Percentiles rank a stretch among this genome's conserved stretches.
These are phyloP conservation scores for Clavariopsis aquatica DNA, from an alignment of 495 filamentous ascomycete species.

Conservation along the genomic window DNA sequence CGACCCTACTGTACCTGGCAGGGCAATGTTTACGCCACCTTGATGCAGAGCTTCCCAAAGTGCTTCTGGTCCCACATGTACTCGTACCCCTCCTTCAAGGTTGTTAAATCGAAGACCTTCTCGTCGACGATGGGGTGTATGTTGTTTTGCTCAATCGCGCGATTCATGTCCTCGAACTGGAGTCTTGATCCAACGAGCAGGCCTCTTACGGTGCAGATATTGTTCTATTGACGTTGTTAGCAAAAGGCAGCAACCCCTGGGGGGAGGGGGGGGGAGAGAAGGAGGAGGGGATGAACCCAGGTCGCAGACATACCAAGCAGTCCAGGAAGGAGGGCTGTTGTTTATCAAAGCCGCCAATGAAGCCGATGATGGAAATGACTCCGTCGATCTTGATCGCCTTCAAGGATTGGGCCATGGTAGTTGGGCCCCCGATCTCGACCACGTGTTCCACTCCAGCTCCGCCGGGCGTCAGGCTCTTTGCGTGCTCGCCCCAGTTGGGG, in stretches of 20 bases:
- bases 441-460: conserved; percentile 60
- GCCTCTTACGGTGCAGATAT: conserved; percentile 46
- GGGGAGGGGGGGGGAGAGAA: no score
- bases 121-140: conserved; percentile 47
- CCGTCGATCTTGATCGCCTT: conserved; percentile 48
- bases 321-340: conserved; percentile 45
- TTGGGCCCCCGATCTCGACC: conserved; percentile 48
- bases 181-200: conserved; percentile 43
- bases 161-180: conserved; percentile 49
- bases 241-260: no score
- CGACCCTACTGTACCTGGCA: no score
- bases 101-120: conserved; percentile 44
- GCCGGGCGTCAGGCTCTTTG: conserved; percentile 53
- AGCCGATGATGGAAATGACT: conserved; percentile 49
- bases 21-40: conserved; percentile 48
- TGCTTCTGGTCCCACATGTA: conserved; percentile 72
- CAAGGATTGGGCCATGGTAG: conserved; percentile 47
- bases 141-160: conserved; percentile 45
- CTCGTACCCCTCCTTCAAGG: conserved; percentile 49
- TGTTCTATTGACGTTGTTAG: conserved; percentile 22
- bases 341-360: conserved; percentile 44
- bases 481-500: conserved; percentile 47
- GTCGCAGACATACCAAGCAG: conserved; percentile 28
- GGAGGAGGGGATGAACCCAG: background rate
- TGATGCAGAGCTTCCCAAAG: conserved; percentile 72